Evolutionary conservation across 106 monocot species (phyloP).

Genomic region (Gastrodia elata): DNA sequence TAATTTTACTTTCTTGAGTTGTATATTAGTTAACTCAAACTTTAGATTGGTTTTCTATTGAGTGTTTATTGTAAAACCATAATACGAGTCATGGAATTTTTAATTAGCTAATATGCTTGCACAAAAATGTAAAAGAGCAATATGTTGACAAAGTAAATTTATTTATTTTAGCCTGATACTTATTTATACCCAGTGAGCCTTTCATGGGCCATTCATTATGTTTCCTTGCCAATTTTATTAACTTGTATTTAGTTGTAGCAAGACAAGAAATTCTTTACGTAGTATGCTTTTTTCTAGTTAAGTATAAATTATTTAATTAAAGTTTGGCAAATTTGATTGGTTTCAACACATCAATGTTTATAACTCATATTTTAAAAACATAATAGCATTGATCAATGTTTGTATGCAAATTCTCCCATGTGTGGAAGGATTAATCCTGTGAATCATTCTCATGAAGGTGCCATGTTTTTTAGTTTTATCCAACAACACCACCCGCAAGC

Average conservation of each 20-base stretch:
- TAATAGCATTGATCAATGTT: neutral
- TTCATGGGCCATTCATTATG: neutral
- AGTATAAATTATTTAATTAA: neutral
- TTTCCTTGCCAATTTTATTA: too few species aligned
- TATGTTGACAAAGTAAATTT: neutral
- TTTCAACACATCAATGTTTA: neutral
- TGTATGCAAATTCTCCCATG: neutral
- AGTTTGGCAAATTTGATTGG: neutral
- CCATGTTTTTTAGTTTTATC: too few species aligned
- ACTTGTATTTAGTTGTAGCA: neutral
- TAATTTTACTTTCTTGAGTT: neutral
- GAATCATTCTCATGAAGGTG: too few species aligned
- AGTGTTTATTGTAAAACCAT: neutral
- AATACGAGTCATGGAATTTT: neutral
- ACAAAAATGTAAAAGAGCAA: neutral
- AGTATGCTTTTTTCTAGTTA: neutral
- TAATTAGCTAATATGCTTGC: slow-evolving; percentile 1
- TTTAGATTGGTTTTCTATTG: neutral
- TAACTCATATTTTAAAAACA: neutral
- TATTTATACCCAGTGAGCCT: neutral
- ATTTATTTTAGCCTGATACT: neutral
- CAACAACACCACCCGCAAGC: too few species aligned
- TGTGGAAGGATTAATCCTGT: neutral
- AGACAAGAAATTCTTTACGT: neutral
- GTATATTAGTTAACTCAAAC: neutral